These are phyloP conservation scores for Talaromyces funiculosus DNA, from an alignment of 2,329 filamentous ascomycete species.

Conservation along the genomic window DNA sequence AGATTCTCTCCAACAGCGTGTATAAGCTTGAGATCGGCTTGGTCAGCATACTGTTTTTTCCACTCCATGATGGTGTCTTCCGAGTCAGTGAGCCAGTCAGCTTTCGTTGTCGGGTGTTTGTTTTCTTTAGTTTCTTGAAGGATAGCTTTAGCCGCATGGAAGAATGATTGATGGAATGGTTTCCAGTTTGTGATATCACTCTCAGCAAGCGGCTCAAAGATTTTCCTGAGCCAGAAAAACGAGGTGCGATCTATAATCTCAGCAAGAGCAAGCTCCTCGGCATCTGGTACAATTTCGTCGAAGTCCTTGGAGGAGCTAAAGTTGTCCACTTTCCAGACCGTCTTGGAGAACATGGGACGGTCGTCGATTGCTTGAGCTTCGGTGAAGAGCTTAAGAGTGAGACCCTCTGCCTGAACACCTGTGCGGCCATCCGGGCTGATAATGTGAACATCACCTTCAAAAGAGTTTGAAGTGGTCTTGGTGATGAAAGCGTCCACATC, in stretches of 20 bases:
- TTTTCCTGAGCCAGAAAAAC: neutral
- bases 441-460: conserved; percentile 24
- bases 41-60: neutral
- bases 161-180: neutral
- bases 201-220: neutral
- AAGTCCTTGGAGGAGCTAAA: too few relatives aligned
- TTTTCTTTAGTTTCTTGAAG: too few relatives aligned
- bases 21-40: neutral
- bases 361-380: neutral
- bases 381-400: neutral
- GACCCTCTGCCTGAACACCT: conserved; percentile 16
- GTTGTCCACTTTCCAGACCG: conserved; percentile 21
- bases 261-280: neutral
- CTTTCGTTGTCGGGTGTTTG: neutral
- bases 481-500: conserved; percentile 15
- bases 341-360: neutral
- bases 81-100: neutral
- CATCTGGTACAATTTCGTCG: neutral
- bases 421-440: conserved; percentile 15
- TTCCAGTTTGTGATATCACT: neutral
- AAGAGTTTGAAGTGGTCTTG: conserved; percentile 14
- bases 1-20: conserved; percentile 29
- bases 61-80: neutral
- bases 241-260: neutral
- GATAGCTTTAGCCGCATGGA: neutral